Conservation (phyloP, 106 monocot species). For the Allium cepa region DNA sequence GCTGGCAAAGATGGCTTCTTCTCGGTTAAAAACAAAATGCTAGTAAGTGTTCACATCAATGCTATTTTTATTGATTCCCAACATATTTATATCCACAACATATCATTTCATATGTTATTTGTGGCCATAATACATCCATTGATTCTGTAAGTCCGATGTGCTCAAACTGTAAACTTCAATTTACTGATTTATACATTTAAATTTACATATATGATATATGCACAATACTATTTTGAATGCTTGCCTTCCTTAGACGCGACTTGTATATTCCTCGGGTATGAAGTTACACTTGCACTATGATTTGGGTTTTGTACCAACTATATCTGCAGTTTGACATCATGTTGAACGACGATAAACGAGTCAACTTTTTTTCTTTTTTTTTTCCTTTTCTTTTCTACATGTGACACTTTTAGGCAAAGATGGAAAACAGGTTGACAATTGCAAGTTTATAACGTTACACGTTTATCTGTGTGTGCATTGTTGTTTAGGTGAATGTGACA, state of each 20-base stretch:
- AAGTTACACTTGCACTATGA: no score
- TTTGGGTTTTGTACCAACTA: no score
- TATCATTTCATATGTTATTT: background rate
- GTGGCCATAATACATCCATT: no score
- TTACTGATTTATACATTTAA: background rate
- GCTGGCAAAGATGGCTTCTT: slow-evolving; percentile 78
- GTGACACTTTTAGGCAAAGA: no score
- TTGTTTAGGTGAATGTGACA: slow-evolving; percentile 88
- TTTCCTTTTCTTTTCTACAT: no score
- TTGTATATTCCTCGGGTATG: no score
- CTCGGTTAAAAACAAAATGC: slow-evolving; percentile 86
- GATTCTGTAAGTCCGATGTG: background rate
- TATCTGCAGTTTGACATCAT: no score
- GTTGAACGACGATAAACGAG: no score
- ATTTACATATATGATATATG: background rate
- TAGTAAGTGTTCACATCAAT: slow-evolving; percentile 30
- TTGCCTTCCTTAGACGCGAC: background rate
- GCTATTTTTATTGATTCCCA: background rate
- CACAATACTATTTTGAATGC: background rate
- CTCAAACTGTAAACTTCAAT: background rate
- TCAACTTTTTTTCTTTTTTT: no score
- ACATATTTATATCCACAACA: background rate
- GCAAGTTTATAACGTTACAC: no score
- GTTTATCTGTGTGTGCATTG: background rate
- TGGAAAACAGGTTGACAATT: no score